A percentile compares a stretch with the other conserved stretches of the same genome.
Conservation (phyloP, 164 flowering plant species). For the Chimonanthus salicifolius region DNA sequence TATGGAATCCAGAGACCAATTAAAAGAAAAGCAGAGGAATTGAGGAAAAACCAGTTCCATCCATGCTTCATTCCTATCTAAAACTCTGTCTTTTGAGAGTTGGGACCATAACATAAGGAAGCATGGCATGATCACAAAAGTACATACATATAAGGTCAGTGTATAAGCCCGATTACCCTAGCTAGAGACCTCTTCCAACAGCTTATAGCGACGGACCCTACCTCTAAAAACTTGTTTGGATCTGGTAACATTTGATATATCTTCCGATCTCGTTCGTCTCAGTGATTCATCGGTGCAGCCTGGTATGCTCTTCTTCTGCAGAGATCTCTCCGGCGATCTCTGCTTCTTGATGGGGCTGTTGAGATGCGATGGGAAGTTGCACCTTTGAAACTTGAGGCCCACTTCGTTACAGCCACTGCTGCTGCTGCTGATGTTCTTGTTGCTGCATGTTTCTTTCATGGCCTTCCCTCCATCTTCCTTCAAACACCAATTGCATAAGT, state of each 20-base stretch:
- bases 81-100: too few species aligned
- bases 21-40: too few species aligned
- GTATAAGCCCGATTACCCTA: neutral
- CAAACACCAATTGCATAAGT: constrained; percentile 30
- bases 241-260: constrained; percentile 4
- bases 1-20: neutral
- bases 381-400: constrained; percentile 6
- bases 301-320: neutral
- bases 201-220: constrained; percentile 25
- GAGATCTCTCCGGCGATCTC: constrained; percentile 6
- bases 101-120: too few species aligned
- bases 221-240: constrained; percentile 20
- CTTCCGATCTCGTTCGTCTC: constrained; percentile 21
- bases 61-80: too few species aligned
- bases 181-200: constrained; percentile 29
- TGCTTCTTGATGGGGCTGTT: constrained; percentile 12
- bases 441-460: constrained; percentile 3
- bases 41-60: too few species aligned
- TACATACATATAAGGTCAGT: neutral
- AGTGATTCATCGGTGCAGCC: constrained; percentile 7
- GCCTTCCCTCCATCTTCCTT: constrained; percentile 10
- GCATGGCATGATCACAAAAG: neutral
- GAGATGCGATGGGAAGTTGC: constrained; percentile 6
- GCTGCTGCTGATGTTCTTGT: neutral
- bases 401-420: neutral